Evolutionary conservation across 108 stramenopile genomes (phyloP).

Genomic region (Bacterosira constricta): DNA sequence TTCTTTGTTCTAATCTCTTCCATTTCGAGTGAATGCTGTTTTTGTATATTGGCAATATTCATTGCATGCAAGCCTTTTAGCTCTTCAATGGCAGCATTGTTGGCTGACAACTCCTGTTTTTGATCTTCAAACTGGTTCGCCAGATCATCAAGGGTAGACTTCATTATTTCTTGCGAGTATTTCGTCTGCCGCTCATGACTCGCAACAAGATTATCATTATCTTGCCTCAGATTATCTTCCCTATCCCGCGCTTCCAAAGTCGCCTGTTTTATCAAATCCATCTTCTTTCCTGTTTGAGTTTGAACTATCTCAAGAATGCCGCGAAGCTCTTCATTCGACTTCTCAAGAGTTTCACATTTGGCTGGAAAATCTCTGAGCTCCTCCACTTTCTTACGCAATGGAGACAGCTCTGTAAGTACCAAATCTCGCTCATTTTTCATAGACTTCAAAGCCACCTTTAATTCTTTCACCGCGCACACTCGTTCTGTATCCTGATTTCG

Average conservation of each 20-base stretch:
- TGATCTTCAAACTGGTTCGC: conserved; percentile 22
- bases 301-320: conserved; percentile 16
- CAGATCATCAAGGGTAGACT: conserved; percentile 17
- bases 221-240: conserved; percentile 2
- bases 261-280: conserved; percentile 6
- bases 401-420: neutral
- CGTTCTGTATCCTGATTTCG: neutral
- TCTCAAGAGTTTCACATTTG: conserved; percentile 7
- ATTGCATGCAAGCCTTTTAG: conserved; percentile 6
- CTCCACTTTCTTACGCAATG: neutral
- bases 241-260: conserved; percentile 10
- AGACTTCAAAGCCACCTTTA: neutral
- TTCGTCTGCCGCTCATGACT: conserved; percentile 10
- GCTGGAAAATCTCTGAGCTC: neutral
- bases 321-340: conserved; percentile 19
- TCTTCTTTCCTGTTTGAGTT: conserved; percentile 22
- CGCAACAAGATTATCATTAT: neutral
- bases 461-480: neutral
- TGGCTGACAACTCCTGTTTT: conserved; percentile 10
- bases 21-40: conserved; percentile 10
- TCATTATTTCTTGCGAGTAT: conserved; percentile 16
- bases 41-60: neutral
- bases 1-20: neutral
- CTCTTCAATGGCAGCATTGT: conserved; percentile 14
- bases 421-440: conserved; percentile 1